phyloP scores from a whole-genome alignment of 495 filamentous ascomycete genomes.

The Aspergillus ostianus region DNA sequence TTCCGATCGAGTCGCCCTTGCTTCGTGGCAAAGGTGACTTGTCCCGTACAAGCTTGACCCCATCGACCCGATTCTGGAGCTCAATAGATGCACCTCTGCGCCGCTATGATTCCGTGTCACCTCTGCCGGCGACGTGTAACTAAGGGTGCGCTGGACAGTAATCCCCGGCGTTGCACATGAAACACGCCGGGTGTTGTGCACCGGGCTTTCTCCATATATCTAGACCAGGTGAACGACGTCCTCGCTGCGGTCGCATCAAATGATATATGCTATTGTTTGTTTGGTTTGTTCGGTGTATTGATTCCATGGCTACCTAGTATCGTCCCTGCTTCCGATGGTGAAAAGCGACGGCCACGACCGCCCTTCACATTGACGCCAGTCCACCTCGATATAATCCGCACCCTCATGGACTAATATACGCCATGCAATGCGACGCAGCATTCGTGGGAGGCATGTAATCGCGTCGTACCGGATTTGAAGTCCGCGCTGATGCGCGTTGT shows the following conservation, averaged over 20 bases:
- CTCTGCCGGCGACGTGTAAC: background rate
- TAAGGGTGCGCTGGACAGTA: background rate
- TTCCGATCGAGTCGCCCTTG: conserved; percentile 3
- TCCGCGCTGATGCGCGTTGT: conserved; percentile 57
- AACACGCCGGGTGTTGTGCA: background rate
- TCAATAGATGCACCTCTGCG: background rate
- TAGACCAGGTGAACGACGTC: too few relatives aligned
- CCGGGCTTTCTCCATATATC: too few relatives aligned
- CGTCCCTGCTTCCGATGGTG: background rate
- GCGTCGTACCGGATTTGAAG: conserved; percentile 67
- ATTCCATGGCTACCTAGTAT: background rate
- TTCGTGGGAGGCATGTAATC: conserved; percentile 58
- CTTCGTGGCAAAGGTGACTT: conserved; percentile 1
- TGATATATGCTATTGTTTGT: too few relatives aligned
- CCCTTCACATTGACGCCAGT: conserved; percentile 12
- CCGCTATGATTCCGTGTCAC: background rate
- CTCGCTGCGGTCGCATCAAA: background rate
- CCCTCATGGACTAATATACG: conserved; percentile 59
- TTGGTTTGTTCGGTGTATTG: too few relatives aligned
- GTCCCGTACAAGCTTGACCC: background rate
- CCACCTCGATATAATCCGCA: conserved; percentile 43
- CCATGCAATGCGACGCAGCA: conserved; percentile 64
- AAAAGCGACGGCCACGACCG: conserved; percentile 12
- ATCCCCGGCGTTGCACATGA: background rate
- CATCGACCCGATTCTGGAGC: background rate